phyloP scores from a whole-genome alignment of 1,284 basidiomycete species.

The Phellinidium pouzarii region DNA sequence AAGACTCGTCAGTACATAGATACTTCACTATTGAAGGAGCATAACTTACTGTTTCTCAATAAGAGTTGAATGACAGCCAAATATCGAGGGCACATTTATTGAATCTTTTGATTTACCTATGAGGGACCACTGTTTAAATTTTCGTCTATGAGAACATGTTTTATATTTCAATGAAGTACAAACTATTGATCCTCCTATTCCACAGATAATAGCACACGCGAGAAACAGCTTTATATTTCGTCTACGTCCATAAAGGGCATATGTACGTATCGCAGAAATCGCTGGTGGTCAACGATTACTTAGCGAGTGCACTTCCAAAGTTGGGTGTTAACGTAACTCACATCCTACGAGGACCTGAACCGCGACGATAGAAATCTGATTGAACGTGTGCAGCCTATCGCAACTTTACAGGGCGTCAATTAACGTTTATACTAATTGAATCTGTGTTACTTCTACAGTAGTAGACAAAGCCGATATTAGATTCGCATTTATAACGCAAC shows the following conservation, averaged over 20 bases:
- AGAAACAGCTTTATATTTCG: not conserved
- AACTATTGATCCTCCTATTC: not conserved
- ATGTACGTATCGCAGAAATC: slow-evolving; percentile 4
- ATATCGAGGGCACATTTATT: not conserved
- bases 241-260: slow-evolving; percentile 10
- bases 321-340: not conserved
- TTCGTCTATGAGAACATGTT: not conserved
- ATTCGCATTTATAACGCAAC: too few species aligned
- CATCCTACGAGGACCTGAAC: slow-evolving; percentile 7
- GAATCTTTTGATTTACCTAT: not conserved
- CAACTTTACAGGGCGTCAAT: not conserved
- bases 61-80: slow-evolving; percentile 2
- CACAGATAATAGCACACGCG: not conserved
- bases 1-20: not conserved
- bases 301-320: not conserved
- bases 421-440: too few species aligned
- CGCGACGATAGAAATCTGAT: slow-evolving; percentile 3
- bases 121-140: slow-evolving; percentile 1
- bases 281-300: not conserved
- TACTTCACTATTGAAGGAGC: too few species aligned
- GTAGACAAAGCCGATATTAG: too few species aligned
- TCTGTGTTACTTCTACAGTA: too few species aligned
- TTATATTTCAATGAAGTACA: not conserved
- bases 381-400: slow-evolving; percentile 1
- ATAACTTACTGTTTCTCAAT: not conserved